Evolutionary conservation across 208 protist species (phyloP).

Genomic region (Crithidia sp.): DNA sequence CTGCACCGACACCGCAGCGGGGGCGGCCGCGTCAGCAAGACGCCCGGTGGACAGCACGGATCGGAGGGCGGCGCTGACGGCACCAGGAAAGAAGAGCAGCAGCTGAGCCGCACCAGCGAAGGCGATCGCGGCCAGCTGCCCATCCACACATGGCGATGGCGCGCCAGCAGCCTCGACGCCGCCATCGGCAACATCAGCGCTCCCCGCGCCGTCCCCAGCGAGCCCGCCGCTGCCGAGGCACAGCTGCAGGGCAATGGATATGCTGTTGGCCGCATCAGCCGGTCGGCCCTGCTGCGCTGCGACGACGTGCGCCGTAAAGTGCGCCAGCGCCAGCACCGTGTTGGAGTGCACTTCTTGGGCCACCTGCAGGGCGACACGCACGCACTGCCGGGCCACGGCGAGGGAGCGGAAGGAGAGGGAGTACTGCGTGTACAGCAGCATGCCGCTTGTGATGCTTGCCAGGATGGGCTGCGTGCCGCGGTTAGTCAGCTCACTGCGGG

Average conservation of each 20-base stretch:
- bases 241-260: conserved; percentile 82
- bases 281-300: conserved; percentile 51
- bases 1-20: conserved; percentile 39
- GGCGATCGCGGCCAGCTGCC: conserved; percentile 49
- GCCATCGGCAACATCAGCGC: background rate
- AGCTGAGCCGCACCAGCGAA: conserved; percentile 71
- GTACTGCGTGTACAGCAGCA: conserved; percentile 81
- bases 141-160: conserved; percentile 14
- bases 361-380: conserved; percentile 70
- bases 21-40: background rate
- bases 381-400: conserved; percentile 60
- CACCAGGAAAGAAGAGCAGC: conserved; percentile 66
- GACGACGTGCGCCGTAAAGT: conserved; percentile 75
- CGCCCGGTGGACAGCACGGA: conserved; percentile 32
- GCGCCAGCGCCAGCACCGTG: conserved; percentile 65
- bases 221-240: conserved; percentile 13
- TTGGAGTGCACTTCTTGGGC: conserved; percentile 79
- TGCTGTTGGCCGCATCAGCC: conserved; percentile 70
- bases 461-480: conserved; percentile 64
- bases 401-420: conserved; percentile 69
- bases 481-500: conserved; percentile 30
- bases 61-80: conserved; percentile 62
- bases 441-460: conserved; percentile 73
- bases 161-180: conserved; percentile 3
- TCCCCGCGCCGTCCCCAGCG: background rate